Conservation (phyloP, 139 green algal genomes). For the Tetraselmis chui region DNA sequence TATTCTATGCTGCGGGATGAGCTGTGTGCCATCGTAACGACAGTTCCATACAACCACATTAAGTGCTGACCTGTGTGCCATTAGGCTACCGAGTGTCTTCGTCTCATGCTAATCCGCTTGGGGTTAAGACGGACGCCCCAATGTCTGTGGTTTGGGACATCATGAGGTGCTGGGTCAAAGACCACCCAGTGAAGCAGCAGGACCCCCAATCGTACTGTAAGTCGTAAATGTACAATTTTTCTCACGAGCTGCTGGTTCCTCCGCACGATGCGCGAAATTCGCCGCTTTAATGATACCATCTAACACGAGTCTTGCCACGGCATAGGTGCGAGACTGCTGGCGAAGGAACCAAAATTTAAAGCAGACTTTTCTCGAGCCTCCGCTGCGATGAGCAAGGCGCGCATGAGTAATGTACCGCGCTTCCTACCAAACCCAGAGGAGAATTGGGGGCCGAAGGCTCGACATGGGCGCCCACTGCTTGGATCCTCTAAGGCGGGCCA, state of each 20-base stretch:
- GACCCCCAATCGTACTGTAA: neutral
- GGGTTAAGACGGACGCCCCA: slow-evolving; percentile 92
- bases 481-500: neutral
- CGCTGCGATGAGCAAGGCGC: slow-evolving; percentile 38
- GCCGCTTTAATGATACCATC: no score
- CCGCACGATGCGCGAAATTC: no score
- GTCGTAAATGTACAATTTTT: no score
- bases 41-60: neutral
- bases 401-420: slow-evolving; percentile 35
- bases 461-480: slow-evolving; percentile 27
- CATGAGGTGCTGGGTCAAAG: slow-evolving; percentile 73
- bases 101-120: slow-evolving; percentile 81
- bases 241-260: no score
- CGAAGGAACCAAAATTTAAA: slow-evolving; percentile 57
- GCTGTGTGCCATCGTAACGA: neutral
- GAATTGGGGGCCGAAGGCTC: slow-evolving; percentile 82
- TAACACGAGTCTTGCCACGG: no score
- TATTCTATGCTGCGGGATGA: neutral
- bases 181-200: slow-evolving; percentile 46
- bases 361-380: slow-evolving; percentile 61
- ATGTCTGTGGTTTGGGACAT: slow-evolving; percentile 74
- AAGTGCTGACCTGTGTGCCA: neutral
- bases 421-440: slow-evolving; percentile 81
- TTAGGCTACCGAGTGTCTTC: slow-evolving; percentile 60
- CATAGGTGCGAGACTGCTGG: slow-evolving; percentile 53